These are phyloP conservation scores for Galeopsis tetrahit DNA, from an alignment of 257 asterid species.

Conservation along the genomic window DNA sequence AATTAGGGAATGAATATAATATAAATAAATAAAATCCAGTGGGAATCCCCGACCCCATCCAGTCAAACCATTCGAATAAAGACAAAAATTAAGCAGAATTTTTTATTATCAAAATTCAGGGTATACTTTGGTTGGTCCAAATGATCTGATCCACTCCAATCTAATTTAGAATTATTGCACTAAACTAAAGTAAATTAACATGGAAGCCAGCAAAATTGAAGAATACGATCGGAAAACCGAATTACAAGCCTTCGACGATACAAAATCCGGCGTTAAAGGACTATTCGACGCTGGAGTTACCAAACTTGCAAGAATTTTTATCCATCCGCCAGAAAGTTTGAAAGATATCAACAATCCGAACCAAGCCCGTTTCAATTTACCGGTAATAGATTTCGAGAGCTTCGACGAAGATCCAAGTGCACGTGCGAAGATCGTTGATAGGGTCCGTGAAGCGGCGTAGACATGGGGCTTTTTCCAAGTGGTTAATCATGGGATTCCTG, in stretches of 20 bases:
- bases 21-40: too few relatives aligned
- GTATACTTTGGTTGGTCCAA: too few relatives aligned
- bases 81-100: too few relatives aligned
- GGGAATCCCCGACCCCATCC: too few relatives aligned
- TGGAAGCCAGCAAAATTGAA: too few relatives aligned
- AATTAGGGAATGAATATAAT: too few relatives aligned
- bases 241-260: constrained; percentile 21
- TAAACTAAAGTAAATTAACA: too few relatives aligned
- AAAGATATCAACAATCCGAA: neutral
- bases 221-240: constrained; percentile 6
- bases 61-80: too few relatives aligned
- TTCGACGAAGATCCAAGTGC: neutral
- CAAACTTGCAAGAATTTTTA: constrained; percentile 11
- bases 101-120: too few relatives aligned
- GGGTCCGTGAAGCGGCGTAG: constrained; percentile 31
- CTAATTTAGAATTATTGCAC: too few relatives aligned
- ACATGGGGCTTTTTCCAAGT: constrained; percentile 42
- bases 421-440: neutral
- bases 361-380: neutral
- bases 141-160: too few relatives aligned
- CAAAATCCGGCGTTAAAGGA: constrained; percentile 27
- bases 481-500: constrained; percentile 44
- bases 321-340: neutral
- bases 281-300: constrained; percentile 21
- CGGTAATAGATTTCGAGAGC: constrained; percentile 19